These are phyloP conservation scores for Trifolium pratense DNA, from an alignment of 306 rosid genomes.

Conservation along the genomic window DNA sequence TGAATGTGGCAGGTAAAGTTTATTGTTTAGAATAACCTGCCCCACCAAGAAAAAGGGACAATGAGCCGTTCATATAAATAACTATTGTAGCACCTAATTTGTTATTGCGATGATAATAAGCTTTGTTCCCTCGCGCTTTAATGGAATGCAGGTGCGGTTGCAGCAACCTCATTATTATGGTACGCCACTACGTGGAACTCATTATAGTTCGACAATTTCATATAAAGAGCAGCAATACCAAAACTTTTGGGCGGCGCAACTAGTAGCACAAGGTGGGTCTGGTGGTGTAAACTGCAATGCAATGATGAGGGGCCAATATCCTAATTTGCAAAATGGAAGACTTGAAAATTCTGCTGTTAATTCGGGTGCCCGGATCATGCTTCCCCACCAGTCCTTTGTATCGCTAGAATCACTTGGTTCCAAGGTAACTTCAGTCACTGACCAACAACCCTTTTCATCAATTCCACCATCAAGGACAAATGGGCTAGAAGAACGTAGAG, in stretches of 20 bases:
- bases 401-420: slow-evolving; percentile 46
- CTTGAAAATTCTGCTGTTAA: slow-evolving; percentile 39
- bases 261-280: slow-evolving; percentile 52
- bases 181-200: slow-evolving; percentile 43
- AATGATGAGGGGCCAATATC: slow-evolving; percentile 44
- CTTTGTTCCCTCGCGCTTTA: slow-evolving; percentile 24
- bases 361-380: slow-evolving; percentile 36
- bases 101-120: background rate
- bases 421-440: slow-evolving; percentile 48
- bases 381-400: slow-evolving; percentile 44
- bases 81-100: slow-evolving; percentile 13
- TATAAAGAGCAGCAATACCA: slow-evolving; percentile 53
- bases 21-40: background rate
- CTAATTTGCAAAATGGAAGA: slow-evolving; percentile 57
- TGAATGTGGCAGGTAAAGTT: slow-evolving; percentile 24
- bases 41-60: slow-evolving; percentile 2
- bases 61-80: background rate
- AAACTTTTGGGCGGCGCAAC: slow-evolving; percentile 60
- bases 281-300: slow-evolving; percentile 37
- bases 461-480: slow-evolving; percentile 44
- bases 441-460: slow-evolving; percentile 57
- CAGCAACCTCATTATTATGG: slow-evolving; percentile 55
- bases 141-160: slow-evolving; percentile 49
- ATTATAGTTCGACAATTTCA: slow-evolving; percentile 43
- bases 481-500: slow-evolving; percentile 51